Base-by-base conservation (phyloP, 768 basidiomycete species). In the Mycena amicta region DNA sequence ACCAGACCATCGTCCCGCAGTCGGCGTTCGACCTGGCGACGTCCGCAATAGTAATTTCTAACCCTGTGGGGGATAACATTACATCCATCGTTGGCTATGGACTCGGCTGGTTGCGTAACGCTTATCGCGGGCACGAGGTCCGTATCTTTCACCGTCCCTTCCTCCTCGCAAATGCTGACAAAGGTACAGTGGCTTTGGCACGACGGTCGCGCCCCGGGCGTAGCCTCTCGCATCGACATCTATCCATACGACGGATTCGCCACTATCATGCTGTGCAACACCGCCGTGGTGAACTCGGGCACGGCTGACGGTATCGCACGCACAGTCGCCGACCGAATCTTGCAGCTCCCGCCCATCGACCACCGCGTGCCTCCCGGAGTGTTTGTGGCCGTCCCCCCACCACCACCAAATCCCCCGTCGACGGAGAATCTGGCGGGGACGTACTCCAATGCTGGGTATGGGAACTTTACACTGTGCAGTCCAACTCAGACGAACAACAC, bases 101-200 rank as follows among this genome's bases (percentile, higher is more conserved):
- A 2, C 61, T 78, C 64, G 80, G 81, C 5, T 81, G 80, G 79
- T 27, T 20, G 39, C 68, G 75, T 5, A 45, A 15, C 6, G 72
- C 78, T 1, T 78, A 77, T 52, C 68, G 66, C 2, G 80, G 75
- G 0, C 76, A 79, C 52, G 74, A 80, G 25, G 79, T 47, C 58
- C 41, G 68, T 47, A 23, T 25, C 49, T 33, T 18, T 29, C 20
- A 16, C n/a, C 11, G 2, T 55, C 33, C n/a, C 31, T 6, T 5
- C 2, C n/a, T 28, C 4, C 43, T 18, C 11, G 20, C 39, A 12
- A 20, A 20, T 20, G 16, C 18, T 37, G 33, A 8, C 33, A 2
- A 26, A 8, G 18, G 8, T 23, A 5, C 22, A 79, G 81, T 29
- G 75, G 25, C 4, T 80, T 5, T 61, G 52, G 33, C 78, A 76